Percentiles rank a stretch among this genome's conserved stretches.
These are phyloP conservation scores for Phytopythium mirpurense DNA, from an alignment of 352 stramenopile genomes.

Conservation along the genomic window DNA sequence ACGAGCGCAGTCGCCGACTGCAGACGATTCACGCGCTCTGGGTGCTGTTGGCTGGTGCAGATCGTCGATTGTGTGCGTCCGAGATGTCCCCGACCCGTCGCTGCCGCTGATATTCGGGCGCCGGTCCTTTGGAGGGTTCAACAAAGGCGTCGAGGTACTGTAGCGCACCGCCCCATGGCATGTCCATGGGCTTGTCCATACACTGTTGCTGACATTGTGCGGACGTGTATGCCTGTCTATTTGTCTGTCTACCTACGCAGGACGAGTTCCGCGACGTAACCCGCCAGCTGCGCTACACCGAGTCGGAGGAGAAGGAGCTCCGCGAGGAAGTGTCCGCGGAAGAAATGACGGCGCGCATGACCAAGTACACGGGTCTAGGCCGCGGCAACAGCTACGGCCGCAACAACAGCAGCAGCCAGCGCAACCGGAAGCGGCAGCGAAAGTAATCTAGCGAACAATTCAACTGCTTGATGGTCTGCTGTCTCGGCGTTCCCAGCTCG, in stretches of 20 bases:
- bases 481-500: too few relatives aligned
- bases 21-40: not conserved
- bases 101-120: conserved; percentile 69
- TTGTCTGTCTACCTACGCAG: conserved; percentile 15
- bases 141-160: conserved; percentile 69
- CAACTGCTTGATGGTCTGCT: conserved; percentile 2
- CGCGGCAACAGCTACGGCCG: conserved; percentile 26
- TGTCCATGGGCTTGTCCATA: not conserved
- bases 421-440: conserved; percentile 53
- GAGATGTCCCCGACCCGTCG: conserved; percentile 68
- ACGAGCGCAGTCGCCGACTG: not conserved
- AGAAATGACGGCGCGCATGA: conserved; percentile 78
- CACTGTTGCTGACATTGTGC: not conserved
- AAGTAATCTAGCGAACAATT: conserved; percentile 26
- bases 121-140: conserved; percentile 78
- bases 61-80: conserved; percentile 38
- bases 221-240: not conserved
- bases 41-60: conserved; percentile 4
- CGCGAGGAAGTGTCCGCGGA: conserved; percentile 78
- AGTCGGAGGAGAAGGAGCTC: conserved; percentile 63
- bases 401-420: conserved; percentile 16
- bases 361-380: conserved; percentile 76
- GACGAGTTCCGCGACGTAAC: conserved; percentile 69
- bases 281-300: conserved; percentile 49
- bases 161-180: too few relatives aligned